A percentile compares a stretch with the other conserved stretches of the same genome.
Evolutionary conservation across 2,329 filamentous ascomycete genomes (phyloP).

Genomic region (Colletotrichum orchidophilum): DNA sequence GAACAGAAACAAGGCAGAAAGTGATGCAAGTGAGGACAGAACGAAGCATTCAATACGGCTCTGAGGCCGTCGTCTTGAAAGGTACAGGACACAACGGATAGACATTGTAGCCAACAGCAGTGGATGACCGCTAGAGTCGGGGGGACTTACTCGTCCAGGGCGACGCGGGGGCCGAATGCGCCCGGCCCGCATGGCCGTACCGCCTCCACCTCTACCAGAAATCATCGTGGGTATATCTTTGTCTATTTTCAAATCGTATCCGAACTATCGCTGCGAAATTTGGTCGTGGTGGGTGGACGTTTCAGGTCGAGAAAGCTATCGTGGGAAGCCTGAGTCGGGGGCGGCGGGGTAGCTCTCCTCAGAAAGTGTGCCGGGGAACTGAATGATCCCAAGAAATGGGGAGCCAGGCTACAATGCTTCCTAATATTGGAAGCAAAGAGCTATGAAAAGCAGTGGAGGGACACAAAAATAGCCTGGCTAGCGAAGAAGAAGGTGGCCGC

Average conservation of each 20-base stretch:
- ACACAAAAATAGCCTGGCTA: neutral
- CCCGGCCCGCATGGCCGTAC: slow-evolving; percentile 46
- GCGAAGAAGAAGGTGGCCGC: neutral
- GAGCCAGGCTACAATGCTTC: neutral
- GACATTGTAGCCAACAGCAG: neutral
- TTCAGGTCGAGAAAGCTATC: slow-evolving; percentile 29
- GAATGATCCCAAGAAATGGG: neutral
- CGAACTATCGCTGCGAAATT: neutral
- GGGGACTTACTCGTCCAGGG: slow-evolving; percentile 49
- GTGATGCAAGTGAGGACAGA: too few relatives aligned
- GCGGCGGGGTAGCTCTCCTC: slow-evolving; percentile 31
- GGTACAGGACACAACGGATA: neutral
- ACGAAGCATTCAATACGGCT: neutral
- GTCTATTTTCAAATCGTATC: neutral
- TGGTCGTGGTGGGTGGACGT: neutral
- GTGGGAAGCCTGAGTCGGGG: slow-evolving; percentile 20
- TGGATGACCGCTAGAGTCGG: slow-evolving; percentile 14
- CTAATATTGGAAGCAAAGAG: neutral
- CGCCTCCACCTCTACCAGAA: slow-evolving; percentile 56
- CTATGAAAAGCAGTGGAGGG: neutral
- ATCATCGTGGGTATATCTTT: slow-evolving; percentile 49
- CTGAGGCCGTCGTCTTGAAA: neutral
- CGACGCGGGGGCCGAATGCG: slow-evolving; percentile 56
- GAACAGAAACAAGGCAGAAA: too few relatives aligned
- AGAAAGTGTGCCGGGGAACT: slow-evolving; percentile 10